phyloP scores from a whole-genome alignment of 2,329 filamentous ascomycete genomes.

The Apiospora malaysiana region DNA sequence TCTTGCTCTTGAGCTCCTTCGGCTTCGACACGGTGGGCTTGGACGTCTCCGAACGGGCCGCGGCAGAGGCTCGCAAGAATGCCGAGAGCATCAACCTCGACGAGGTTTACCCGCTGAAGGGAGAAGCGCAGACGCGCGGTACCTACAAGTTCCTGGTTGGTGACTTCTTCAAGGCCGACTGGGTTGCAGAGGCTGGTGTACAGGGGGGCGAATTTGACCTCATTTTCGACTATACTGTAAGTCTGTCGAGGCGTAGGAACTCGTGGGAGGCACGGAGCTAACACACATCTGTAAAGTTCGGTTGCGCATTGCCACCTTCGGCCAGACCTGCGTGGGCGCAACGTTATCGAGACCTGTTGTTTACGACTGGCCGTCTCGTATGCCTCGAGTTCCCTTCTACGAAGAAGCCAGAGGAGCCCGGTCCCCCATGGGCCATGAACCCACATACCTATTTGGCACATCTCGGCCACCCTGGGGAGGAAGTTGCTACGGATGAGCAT shows the following conservation, averaged over 20 bases:
- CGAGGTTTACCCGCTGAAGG: slow-evolving; percentile 23
- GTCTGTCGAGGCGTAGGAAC: slow-evolving; percentile 28
- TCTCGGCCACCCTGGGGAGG: slow-evolving; percentile 71
- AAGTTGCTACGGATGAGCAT: slow-evolving; percentile 62
- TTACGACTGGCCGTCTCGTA: slow-evolving; percentile 56
- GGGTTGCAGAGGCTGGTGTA: slow-evolving; percentile 51
- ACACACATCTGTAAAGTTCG: slow-evolving; percentile 52
- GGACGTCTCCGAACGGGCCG: slow-evolving; percentile 63
- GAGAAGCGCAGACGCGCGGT: slow-evolving; percentile 50
- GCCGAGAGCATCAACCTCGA: slow-evolving; percentile 48
- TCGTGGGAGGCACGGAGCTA: background rate
- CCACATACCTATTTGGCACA: slow-evolving; percentile 75
- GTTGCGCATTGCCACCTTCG: slow-evolving; percentile 64
- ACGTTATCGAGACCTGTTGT: slow-evolving; percentile 57
- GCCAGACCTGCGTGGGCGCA: slow-evolving; percentile 59
- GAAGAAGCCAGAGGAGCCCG: slow-evolving; percentile 68
- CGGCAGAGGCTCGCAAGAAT: slow-evolving; percentile 53
- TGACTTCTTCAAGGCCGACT: slow-evolving; percentile 71
- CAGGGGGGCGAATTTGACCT: slow-evolving; percentile 63
- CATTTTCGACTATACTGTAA: slow-evolving; percentile 68
- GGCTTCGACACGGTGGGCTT: slow-evolving; percentile 81
- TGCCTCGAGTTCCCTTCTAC: slow-evolving; percentile 80
- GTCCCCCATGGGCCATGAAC: slow-evolving; percentile 76
- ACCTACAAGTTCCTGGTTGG: slow-evolving; percentile 61
- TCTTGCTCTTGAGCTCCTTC: slow-evolving; percentile 73